Conservation (phyloP, 176 grass and related monocot species). For the Panicum miliaceum region DNA sequence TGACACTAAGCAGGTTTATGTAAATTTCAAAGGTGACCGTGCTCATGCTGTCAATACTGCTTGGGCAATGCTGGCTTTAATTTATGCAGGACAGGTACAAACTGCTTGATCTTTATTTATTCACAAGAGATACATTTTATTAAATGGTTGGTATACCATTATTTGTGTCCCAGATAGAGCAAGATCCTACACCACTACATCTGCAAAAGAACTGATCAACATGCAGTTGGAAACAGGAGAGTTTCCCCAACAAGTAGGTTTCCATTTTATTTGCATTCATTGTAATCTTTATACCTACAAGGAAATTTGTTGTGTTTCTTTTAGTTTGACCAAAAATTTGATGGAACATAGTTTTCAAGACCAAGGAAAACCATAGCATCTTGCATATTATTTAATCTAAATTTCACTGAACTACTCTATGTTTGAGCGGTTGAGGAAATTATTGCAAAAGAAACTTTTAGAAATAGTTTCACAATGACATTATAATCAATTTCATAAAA, state of each 20-base stretch:
- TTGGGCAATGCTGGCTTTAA: slow-evolving; percentile 44
- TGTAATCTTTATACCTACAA: not conserved
- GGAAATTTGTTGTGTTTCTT: not conserved
- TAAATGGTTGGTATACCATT: not conserved
- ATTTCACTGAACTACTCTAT: not conserved
- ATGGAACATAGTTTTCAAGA: not conserved
- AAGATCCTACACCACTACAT: slow-evolving; percentile 48
- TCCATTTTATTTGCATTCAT: not conserved
- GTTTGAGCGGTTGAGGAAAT: not conserved
- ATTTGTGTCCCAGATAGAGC: slow-evolving; percentile 38
- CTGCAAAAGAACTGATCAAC: slow-evolving; percentile 52
- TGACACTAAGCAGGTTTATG: slow-evolving; percentile 39
- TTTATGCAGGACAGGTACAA: slow-evolving; percentile 58
- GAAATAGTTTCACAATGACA: not conserved
- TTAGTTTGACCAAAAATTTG: not conserved
- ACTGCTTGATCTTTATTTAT: slow-evolving; percentile 1
- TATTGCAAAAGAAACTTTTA: no score
- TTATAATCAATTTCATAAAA: not conserved
- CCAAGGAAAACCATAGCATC: not conserved
- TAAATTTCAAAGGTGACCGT: slow-evolving; percentile 58
- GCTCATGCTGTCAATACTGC: not conserved
- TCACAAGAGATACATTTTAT: not conserved
- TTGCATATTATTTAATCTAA: not conserved
- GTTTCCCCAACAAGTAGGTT: slow-evolving; percentile 52
- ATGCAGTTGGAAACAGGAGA: slow-evolving; percentile 46